Base-by-base conservation (phyloP, 2,329 filamentous ascomycete species). In the Onygena corvina region DNA sequence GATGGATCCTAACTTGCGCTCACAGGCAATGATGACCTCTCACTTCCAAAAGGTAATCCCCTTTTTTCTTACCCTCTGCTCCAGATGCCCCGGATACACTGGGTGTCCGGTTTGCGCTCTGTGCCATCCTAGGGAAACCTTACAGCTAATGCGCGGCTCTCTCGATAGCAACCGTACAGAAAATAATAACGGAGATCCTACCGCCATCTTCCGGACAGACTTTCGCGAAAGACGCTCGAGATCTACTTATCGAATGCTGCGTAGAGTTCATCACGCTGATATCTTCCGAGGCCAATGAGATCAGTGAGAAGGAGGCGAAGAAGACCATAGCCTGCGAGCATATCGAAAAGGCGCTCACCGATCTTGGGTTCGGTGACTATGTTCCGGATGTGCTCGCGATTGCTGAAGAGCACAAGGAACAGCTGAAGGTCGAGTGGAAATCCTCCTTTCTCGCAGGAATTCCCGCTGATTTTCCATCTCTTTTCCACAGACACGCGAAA, bases 251-350 rank as follows among this genome's bases (percentile, higher is more conserved):
- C 61, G 92, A 96, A 72, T 96, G 92, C 71, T 98, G 92, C 63
- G 90, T 98, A 61, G 92, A 98, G 67, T 98, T 98, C 67, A 95
- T 98, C 67, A 96, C 92, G 14, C 79, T 98, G 61, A 85, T 98
- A 59, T 95, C 89, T n/a, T 94, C 87, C 44, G 90, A 98, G 71
- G 92, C 92, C 54, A 98, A 98, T 68, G 92, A 98, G 61, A 98
- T 98, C 56, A 93, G 89, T 9, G 92, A 98, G 66, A 94, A 94
- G 68, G 92, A 98, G 62, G 87, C 89, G 46, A 98, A 98, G 74
- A 98, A 98, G 76, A 98, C 92, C 3, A 98, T 98, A 59, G 90
- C 90, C 9, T 94, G 87, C 66, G 92, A 98, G 61, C 92, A 98
- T 71, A 93, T 98, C 60, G 93, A 90, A 62, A 90, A 90, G 62